Evolutionary conservation across 768 basidiomycete genomes (phyloP).

Genomic region (Leccinum truebloodii): DNA sequence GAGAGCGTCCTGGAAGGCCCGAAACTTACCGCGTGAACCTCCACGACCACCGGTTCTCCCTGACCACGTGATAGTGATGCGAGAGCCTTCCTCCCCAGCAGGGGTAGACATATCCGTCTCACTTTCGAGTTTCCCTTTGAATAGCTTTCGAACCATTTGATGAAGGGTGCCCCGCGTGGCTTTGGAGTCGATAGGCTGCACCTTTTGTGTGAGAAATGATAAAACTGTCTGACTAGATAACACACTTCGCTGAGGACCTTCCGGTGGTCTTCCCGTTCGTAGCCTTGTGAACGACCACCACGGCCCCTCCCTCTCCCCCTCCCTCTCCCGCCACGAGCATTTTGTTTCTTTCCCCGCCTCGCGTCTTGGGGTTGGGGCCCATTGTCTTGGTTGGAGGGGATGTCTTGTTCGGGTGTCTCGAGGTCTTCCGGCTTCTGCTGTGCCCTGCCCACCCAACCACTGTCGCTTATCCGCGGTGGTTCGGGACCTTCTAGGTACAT

Average conservation of each 20-base stretch:
- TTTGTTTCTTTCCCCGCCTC: slow-evolving; percentile 42
- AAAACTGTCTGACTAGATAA: slow-evolving; percentile 26
- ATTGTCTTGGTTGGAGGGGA: slow-evolving; percentile 2
- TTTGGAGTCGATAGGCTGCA: slow-evolving; percentile 83
- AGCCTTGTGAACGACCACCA: slow-evolving; percentile 40
- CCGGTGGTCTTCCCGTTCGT: slow-evolving; percentile 61
- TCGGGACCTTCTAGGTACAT: slow-evolving; percentile 83
- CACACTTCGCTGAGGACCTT: slow-evolving; percentile 82
- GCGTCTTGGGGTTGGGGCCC: slow-evolving; percentile 29
- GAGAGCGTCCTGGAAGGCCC: background rate
- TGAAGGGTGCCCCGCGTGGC: slow-evolving; percentile 81
- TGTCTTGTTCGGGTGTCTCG: slow-evolving; percentile 15
- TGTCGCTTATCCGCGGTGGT: slow-evolving; percentile 71
- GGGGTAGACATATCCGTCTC: slow-evolving; percentile 62
- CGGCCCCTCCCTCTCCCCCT: slow-evolving; percentile 51
- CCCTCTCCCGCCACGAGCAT: slow-evolving; percentile 42
- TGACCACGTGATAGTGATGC: slow-evolving; percentile 81
- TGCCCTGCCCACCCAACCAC: slow-evolving; percentile 66
- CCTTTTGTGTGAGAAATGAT: slow-evolving; percentile 13
- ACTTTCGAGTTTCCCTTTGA: slow-evolving; percentile 81
- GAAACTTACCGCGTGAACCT: slow-evolving; percentile 38
- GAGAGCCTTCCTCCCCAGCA: slow-evolving; percentile 64
- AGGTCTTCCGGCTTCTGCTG: slow-evolving; percentile 35
- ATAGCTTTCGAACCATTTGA: slow-evolving; percentile 74
- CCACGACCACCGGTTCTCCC: slow-evolving; percentile 48